Evolutionary conservation across 306 rosid species (phyloP), one percentile per base, ranked within the genome.

Genomic region (Mucuna pruriens): DNA sequence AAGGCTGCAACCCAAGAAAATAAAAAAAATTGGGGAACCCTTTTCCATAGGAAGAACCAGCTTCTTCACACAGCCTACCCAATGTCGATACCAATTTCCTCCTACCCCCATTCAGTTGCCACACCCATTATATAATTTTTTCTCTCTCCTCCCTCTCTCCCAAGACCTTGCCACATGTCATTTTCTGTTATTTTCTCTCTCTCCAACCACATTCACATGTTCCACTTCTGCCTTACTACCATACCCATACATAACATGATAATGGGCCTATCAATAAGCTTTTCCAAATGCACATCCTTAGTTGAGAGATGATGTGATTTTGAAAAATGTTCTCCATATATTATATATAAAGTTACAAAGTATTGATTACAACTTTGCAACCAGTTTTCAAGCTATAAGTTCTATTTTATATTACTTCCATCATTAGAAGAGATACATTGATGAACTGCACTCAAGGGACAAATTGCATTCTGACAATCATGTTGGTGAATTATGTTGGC

Each of bases 381-480:
- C 49, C 25, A 48, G 29, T 51, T 34, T 31, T 49, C 57, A 48
- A 38, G 55, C 29, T 11, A 55, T n/a, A 64, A 20, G 46, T 26
- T 45, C 40, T 68, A 34, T 61, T 76, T 77, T 62, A 23, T 76
- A 52, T 54, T 58, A 73, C 58, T 51, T 63, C 33, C 52, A 31
- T 78, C 29, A 78, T 65, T 31, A 57, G 46, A 74, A 64, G 76
- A 73, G 23, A 65, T 66, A 9, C 31, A 64, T 51, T 17, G 5
- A 54, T 7, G 72, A 84, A 84, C 40, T 65, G 22, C 38, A 44
- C 48, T 54, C 76, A 64, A 36, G 17, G 48, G 70, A 31, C 46
- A 55, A 29, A 29, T 39, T 69, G 34, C 23, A 55, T 68, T 77
- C 25, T 16, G 7, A 20, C 16, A 61, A 61, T 64, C 69, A 61